These are phyloP conservation scores for Mucor sp. DNA, from an alignment of 371 early-diverging fungal species.

Conservation along the genomic window DNA sequence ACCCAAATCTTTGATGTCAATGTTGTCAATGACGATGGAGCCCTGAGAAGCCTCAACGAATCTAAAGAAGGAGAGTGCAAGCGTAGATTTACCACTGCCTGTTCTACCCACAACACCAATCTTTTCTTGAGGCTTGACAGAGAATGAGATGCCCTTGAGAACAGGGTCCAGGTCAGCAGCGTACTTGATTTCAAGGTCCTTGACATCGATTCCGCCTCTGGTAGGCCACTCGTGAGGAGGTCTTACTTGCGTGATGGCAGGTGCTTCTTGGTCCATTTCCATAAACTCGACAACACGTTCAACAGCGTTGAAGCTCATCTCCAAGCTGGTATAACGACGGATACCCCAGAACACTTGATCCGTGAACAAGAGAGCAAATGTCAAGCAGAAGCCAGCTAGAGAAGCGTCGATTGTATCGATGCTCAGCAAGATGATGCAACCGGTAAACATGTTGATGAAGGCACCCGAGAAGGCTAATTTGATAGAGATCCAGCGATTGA, in stretches of 20 bases:
- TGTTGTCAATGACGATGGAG: slow-evolving; percentile 71
- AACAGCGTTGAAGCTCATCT: slow-evolving; percentile 83
- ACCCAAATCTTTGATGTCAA: slow-evolving; percentile 73
- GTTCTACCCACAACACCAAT: slow-evolving; percentile 75
- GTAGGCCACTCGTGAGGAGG: slow-evolving; percentile 72
- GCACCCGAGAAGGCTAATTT: slow-evolving; percentile 72
- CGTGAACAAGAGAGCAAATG: slow-evolving; percentile 73
- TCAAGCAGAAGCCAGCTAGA: slow-evolving; percentile 77
- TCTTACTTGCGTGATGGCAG: slow-evolving; percentile 49
- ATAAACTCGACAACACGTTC: slow-evolving; percentile 86
- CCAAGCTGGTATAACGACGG: slow-evolving; percentile 72
- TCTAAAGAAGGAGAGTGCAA: slow-evolving; percentile 76
- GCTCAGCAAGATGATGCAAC: slow-evolving; percentile 46
- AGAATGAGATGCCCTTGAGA: slow-evolving; percentile 56
- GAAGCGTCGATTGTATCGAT: slow-evolving; percentile 60
- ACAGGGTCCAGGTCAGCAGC: slow-evolving; percentile 63
- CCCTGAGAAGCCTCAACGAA: slow-evolving; percentile 73
- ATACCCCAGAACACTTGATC: slow-evolving; percentile 70
- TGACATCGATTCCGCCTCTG: slow-evolving; percentile 62
- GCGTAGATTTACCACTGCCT: slow-evolving; percentile 78
- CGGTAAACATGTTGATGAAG: slow-evolving; percentile 64
- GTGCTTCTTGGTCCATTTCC: slow-evolving; percentile 76
- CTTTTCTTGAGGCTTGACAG: slow-evolving; percentile 53
- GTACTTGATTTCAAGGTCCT: slow-evolving; percentile 60
- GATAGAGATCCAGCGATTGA: slow-evolving; percentile 82